phyloP scores from a whole-genome alignment of 306 rosid species.

The Castanea mollissima region DNA sequence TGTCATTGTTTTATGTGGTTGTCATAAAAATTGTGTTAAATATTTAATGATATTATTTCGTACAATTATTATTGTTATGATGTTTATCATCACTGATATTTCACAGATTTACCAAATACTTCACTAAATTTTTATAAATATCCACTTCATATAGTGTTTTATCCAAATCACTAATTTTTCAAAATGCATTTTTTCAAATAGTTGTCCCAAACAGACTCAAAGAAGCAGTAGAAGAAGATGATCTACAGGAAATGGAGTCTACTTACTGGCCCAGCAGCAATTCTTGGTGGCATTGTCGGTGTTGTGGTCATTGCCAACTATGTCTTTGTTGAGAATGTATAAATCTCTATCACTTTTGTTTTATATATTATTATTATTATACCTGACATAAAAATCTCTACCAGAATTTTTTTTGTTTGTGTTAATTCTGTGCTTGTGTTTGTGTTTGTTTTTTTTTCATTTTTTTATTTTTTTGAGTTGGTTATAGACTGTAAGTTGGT shows the following conservation, averaged over 20 bases:
- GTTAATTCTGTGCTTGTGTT: not conserved
- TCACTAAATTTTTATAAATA: too few relatives aligned
- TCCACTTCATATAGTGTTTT: too few relatives aligned
- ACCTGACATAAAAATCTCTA: too few relatives aligned
- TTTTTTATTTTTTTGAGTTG: not conserved
- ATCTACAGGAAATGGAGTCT: slow-evolving; percentile 93
- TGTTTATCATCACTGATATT: too few relatives aligned
- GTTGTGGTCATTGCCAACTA: slow-evolving; percentile 43
- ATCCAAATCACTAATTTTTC: too few relatives aligned
- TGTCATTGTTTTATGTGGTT: too few relatives aligned
- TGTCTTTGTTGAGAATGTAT: slow-evolving; percentile 48
- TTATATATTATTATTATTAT: not conserved
- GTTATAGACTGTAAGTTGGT: not conserved
- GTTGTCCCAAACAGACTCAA: not conserved
- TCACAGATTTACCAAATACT: too few relatives aligned
- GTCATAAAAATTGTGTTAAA: too few relatives aligned
- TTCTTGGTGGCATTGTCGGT: slow-evolving; percentile 63
- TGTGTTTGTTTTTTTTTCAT: not conserved
- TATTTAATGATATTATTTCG: too few relatives aligned
- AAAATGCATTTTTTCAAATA: too few relatives aligned
- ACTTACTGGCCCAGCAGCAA: slow-evolving; percentile 56
- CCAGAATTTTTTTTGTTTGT: not conserved
- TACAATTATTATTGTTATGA: too few relatives aligned
- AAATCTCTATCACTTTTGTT: not conserved
- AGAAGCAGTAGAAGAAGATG: slow-evolving; percentile 40